These are phyloP conservation scores for Aureobasidium sp. DNA, from an alignment of 2,329 filamentous ascomycete genomes.

Conservation along the genomic window DNA sequence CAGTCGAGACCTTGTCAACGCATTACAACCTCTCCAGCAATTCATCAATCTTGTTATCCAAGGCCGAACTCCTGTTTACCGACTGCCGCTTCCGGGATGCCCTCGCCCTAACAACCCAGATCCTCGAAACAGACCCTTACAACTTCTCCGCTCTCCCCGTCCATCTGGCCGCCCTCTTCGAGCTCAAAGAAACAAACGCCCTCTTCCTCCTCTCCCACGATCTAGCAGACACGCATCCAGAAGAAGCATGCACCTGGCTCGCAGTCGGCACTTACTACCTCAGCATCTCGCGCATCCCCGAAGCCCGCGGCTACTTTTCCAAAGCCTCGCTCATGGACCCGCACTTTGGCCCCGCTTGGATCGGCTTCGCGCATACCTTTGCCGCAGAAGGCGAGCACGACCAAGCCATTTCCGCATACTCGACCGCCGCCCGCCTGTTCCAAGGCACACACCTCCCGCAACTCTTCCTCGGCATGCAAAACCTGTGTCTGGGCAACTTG, in stretches of 20 bases:
- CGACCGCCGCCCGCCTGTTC: slow-evolving; percentile 86
- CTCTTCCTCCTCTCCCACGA: slow-evolving; percentile 91
- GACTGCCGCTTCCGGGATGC: slow-evolving; percentile 91
- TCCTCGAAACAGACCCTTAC: slow-evolving; percentile 78
- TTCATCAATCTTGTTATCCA: slow-evolving; percentile 81
- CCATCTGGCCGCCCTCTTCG: slow-evolving; percentile 84
- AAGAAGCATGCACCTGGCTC: slow-evolving; percentile 87
- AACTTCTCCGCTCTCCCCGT: slow-evolving; percentile 85
- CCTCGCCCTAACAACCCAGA: slow-evolving; percentile 71
- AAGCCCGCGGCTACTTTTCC: slow-evolving; percentile 91
- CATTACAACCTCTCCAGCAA: slow-evolving; percentile 86
- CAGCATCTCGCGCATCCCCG: slow-evolving; percentile 78
- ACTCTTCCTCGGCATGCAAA: slow-evolving; percentile 96
- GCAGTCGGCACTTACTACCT: slow-evolving; percentile 96
- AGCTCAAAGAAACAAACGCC: slow-evolving; percentile 77
- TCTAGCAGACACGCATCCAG: slow-evolving; percentile 81
- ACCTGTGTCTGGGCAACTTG: slow-evolving; percentile 93
- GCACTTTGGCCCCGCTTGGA: slow-evolving; percentile 96
- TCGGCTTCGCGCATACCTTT: slow-evolving; percentile 97
- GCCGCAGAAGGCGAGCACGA: slow-evolving; percentile 96
- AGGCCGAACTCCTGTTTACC: slow-evolving; percentile 86
- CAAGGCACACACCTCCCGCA: slow-evolving; percentile 95
- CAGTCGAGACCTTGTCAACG: slow-evolving; percentile 83
- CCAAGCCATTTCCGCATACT: slow-evolving; percentile 96
- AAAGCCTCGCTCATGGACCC: slow-evolving; percentile 97